Base-by-base conservation (phyloP, 495 filamentous ascomycete species). In the Penicillium malachiteum region DNA sequence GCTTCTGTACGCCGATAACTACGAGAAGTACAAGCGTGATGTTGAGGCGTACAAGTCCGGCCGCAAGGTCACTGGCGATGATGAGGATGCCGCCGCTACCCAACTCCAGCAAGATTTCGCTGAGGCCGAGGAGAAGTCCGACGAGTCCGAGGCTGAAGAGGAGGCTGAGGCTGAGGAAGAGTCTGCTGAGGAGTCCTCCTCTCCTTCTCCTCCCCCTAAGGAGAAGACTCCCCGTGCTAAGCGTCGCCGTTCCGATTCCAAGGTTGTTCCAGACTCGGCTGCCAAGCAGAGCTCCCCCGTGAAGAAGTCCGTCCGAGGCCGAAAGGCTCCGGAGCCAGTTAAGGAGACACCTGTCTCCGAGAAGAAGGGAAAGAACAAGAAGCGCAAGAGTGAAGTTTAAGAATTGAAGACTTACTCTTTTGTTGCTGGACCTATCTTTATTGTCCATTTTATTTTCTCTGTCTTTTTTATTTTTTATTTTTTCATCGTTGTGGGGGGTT, bases 1-100 rank as follows among this genome's bases (percentile, higher is more conserved):
- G 70, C 76, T 84, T 40, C 78, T 85, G 16, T 92, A 92, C 65
- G 79, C 81, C 56, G 83, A 88, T 71, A 92, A 92, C 65, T 83
- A 90, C 43, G 84, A 84, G 14, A 71, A 84, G 30, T 92, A 92
- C 76, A 84, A 87, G 61, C 82, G 82, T 11, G 82, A 86, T 49
- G 80, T 89, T 56, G 81, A 85, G 59, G 86, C 84, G 2, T 93
- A 93, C 77, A 90, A 89, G 77, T 75, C 73, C 34, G 50, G 42
- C 17, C 34, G 68, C 31, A 64, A 69, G 48, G 21, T 26, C 21
- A 56, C 67, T 32, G 62, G 71, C 21, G 67, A 65, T 18, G 87
- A 90, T 56, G 70, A 72, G 3, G 75, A 85, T 32, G 86, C 85
- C 21, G 73, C 73, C 16, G 65, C 68, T 57, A 84, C 80, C 57